Conservation (phyloP, 1,284 basidiomycete genomes). For the Microbotryomycetes sp. region DNA sequence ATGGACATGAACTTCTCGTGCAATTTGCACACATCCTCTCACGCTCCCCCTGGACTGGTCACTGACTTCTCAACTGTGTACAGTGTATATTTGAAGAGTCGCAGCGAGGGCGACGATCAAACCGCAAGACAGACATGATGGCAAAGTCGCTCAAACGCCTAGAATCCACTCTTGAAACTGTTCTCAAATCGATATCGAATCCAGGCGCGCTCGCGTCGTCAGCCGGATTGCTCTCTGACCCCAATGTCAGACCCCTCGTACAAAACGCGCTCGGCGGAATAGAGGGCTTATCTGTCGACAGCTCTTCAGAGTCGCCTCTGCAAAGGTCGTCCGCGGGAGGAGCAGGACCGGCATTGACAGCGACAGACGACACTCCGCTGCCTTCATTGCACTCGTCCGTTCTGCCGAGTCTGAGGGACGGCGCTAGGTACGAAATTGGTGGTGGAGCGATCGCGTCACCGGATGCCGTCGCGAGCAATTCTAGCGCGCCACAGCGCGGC, state of each 20-base stretch:
- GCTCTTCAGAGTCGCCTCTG: too few relatives aligned
- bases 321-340: neutral
- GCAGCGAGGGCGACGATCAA: slow-evolving; percentile 80
- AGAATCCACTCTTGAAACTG: slow-evolving; percentile 83
- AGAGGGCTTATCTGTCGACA: neutral
- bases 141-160: slow-evolving; percentile 83
- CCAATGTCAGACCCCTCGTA: slow-evolving; percentile 5
- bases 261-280: neutral
- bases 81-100: slow-evolving; percentile 87
- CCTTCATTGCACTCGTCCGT: neutral
- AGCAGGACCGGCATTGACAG: neutral
- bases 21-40: too few relatives aligned
- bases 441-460: neutral
- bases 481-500: neutral
- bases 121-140: slow-evolving; percentile 49
- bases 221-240: slow-evolving; percentile 10
- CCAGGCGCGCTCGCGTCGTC: slow-evolving; percentile 24
- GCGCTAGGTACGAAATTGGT: neutral
- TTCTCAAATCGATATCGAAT: slow-evolving; percentile 41
- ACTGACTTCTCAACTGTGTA: slow-evolving; percentile 22
- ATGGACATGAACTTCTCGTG: too few relatives aligned
- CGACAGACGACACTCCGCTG: neutral
- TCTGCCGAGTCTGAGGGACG: neutral
- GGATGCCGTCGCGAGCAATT: neutral
- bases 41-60: too few relatives aligned